A percentile compares a stretch with the other conserved stretches of the same genome.
These are phyloP conservation scores for Trichaptum fuscoviolaceum DNA, from an alignment of 768 basidiomycete genomes.

Conservation along the genomic window DNA sequence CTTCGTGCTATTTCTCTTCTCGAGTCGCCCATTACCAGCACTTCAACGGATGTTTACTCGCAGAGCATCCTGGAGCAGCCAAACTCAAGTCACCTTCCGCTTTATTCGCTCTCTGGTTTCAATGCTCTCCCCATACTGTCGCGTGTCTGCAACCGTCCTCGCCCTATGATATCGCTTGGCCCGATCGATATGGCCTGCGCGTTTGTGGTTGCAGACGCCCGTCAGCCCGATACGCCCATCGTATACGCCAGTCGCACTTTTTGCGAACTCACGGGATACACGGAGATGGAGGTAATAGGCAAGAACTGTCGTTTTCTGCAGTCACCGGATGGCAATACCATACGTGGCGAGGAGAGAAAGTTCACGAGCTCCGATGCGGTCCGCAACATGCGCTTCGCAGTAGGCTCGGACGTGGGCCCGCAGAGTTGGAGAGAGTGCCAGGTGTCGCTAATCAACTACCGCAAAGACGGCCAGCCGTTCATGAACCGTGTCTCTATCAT, in stretches of 20 bases:
- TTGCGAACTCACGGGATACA: conserved; percentile 69
- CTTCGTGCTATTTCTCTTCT: not conserved
- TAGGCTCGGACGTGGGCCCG: conserved; percentile 40
- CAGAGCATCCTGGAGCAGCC: not conserved
- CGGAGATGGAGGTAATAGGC: conserved; percentile 72
- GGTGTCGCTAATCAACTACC: conserved; percentile 81
- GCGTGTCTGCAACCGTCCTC: conserved; percentile 66
- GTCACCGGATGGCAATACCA: conserved; percentile 53
- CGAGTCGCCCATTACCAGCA: not conserved
- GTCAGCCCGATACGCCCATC: conserved; percentile 78
- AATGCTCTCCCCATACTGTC: conserved; percentile 81
- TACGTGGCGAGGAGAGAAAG: conserved; percentile 51
- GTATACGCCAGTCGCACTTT: conserved; percentile 90
- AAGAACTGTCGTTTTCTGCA: conserved; percentile 91
- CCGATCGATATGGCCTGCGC: conserved; percentile 90
- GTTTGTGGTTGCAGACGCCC: conserved; percentile 87
- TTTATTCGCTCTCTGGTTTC: conserved; percentile 90
- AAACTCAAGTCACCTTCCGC: conserved; percentile 26
- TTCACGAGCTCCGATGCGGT: conserved; percentile 64
- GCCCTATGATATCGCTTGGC: conserved; percentile 74
- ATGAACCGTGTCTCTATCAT: conserved; percentile 91
- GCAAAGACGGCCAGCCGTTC: conserved; percentile 79
- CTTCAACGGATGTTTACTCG: not conserved
- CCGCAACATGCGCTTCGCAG: conserved; percentile 53
- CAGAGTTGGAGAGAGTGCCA: conserved; percentile 71